Evolutionary conservation across 2,329 filamentous ascomycete species (phyloP).

Genomic region (Pseudocercospora ulei): DNA sequence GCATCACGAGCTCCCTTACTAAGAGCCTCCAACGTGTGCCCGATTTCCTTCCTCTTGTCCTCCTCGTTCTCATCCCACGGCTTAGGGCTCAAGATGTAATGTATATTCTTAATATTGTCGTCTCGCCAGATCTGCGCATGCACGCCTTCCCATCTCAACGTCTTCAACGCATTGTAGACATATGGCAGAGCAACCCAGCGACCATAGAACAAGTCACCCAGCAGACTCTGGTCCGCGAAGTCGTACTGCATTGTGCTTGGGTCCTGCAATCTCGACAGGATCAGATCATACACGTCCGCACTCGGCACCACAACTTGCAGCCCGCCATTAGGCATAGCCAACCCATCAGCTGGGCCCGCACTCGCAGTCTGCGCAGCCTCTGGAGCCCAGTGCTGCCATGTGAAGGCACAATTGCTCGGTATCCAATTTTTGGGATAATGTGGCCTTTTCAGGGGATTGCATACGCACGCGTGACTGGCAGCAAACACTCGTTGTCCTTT

Average conservation of each 20-base stretch:
- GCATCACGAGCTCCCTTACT: constrained; percentile 37
- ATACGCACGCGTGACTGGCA: constrained; percentile 73
- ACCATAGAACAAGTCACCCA: constrained; percentile 49
- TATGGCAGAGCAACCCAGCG: constrained; percentile 53
- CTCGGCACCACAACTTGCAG: constrained; percentile 54
- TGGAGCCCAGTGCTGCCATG: constrained; percentile 46
- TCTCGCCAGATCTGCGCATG: constrained; percentile 53
- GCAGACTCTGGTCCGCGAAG: constrained; percentile 52
- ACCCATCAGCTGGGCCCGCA: constrained; percentile 43
- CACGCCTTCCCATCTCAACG: constrained; percentile 48
- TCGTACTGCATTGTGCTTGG: constrained; percentile 45
- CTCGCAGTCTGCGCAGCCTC: constrained; percentile 46
- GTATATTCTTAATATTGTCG: constrained; percentile 52
- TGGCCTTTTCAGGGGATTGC: constrained; percentile 66
- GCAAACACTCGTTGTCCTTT: constrained; percentile 62
- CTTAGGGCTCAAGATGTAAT: constrained; percentile 54
- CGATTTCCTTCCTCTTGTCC: constrained; percentile 27
- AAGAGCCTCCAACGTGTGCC: constrained; percentile 4
- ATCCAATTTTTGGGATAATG: constrained; percentile 71
- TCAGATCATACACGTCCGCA: constrained; percentile 45
- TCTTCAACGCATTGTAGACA: constrained; percentile 54
- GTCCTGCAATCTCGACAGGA: constrained; percentile 41
- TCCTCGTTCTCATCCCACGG: constrained; percentile 51
- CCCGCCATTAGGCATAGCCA: constrained; percentile 52
- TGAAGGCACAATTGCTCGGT: constrained; percentile 53